Conservation (phyloP, 2,329 filamentous ascomycete species). For the Fusarium illudens region DNA sequence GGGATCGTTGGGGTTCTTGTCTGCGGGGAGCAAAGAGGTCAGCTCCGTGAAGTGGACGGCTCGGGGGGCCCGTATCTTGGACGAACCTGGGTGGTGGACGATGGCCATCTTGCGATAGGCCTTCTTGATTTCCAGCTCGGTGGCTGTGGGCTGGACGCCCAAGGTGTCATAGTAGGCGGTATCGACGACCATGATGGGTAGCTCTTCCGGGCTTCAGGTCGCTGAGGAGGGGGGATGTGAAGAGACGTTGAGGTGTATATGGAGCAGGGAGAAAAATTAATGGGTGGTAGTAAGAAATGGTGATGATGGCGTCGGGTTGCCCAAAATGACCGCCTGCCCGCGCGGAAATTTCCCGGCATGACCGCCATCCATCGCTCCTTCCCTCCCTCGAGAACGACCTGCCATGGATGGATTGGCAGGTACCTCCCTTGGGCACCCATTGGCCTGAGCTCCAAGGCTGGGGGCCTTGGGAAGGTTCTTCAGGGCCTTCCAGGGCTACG, state of each 20-base stretch:
- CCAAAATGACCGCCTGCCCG: slow-evolving; percentile 32
- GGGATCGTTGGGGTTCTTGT: slow-evolving; percentile 98
- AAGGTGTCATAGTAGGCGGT: slow-evolving; percentile 89
- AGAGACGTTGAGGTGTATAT: slow-evolving; percentile 14
- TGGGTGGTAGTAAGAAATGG: slow-evolving; percentile 17
- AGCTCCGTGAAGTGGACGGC: slow-evolving; percentile 1
- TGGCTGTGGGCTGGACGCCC: slow-evolving; percentile 83
- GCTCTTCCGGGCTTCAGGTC: slow-evolving; percentile 18
- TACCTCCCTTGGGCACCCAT: neutral
- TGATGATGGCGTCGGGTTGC: slow-evolving; percentile 40
- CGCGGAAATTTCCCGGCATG: slow-evolving; percentile 34
- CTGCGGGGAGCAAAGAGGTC: slow-evolving; percentile 55
- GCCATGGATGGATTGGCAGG: neutral
- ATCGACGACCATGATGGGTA: slow-evolving; percentile 80
- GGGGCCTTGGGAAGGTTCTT: slow-evolving; percentile 17
- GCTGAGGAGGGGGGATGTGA: neutral
- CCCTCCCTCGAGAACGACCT: neutral
- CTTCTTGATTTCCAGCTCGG: slow-evolving; percentile 95
- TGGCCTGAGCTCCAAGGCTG: neutral
- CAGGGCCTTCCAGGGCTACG: slow-evolving; percentile 37
- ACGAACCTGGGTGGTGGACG: slow-evolving; percentile 83
- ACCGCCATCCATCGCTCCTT: neutral
- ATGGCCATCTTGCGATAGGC: slow-evolving; percentile 96
- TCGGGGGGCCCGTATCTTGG: neutral
- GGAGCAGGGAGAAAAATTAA: slow-evolving; percentile 5